Conservation (phyloP, 257 asterid species). For the Solanum corneliomulleri region DNA sequence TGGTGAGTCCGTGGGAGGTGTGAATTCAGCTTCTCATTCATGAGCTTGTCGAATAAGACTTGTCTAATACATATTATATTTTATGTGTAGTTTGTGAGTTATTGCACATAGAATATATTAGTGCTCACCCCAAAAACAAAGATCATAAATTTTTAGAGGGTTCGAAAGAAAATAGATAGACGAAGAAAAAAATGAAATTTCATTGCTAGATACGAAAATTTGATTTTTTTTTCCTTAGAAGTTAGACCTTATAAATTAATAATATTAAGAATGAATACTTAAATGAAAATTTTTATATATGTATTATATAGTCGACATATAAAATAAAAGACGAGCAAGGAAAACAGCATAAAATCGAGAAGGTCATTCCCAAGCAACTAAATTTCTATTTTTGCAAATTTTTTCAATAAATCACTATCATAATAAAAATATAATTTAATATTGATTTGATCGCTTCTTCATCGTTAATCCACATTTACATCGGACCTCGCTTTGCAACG, state of each 20-base stretch:
- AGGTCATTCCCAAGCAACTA: neutral
- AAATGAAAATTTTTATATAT: neutral
- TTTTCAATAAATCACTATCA: neutral
- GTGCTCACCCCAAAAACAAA: neutral
- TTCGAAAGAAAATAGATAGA: neutral
- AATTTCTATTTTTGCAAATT: neutral
- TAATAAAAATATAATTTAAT: neutral
- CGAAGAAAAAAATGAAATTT: neutral
- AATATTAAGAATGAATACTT: neutral
- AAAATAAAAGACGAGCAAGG: no score
- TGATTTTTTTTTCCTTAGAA: neutral
- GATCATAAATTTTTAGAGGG: neutral
- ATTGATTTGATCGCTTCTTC: neutral
- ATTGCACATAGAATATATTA: no score
- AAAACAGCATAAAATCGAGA: neutral
- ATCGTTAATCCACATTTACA: neutral
- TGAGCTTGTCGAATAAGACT: no score
- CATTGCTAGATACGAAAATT: neutral
- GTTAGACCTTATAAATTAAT: neutral
- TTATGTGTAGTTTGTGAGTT: rapidly evolving
- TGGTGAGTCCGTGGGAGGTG: neutral
- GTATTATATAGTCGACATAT: neutral
- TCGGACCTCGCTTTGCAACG: neutral
- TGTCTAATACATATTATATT: no score
- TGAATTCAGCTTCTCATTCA: neutral